These are phyloP conservation scores for Tetrapisispora phaffii DNA, from an alignment of 805 yeast species.

Conservation along the genomic window DNA sequence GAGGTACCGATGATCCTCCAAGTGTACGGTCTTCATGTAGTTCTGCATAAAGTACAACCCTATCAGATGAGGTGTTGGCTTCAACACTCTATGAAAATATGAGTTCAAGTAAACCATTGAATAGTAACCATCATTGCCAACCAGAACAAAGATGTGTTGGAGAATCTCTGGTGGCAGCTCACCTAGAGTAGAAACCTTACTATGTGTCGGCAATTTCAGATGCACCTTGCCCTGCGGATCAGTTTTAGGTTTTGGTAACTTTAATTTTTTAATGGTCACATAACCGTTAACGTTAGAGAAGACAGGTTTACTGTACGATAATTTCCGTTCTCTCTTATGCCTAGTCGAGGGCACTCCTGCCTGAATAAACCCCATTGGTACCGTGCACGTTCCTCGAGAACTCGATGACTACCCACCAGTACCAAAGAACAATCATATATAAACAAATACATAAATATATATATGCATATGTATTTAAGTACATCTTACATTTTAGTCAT, in stretches of 20 bases:
- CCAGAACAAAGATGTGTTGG: constrained; percentile 8
- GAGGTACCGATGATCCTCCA: neutral
- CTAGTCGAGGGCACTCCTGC: constrained; percentile 1
- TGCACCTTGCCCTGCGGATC: too few relatives aligned
- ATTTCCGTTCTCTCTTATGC: neutral
- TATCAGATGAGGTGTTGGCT: constrained; percentile 11
- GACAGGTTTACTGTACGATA: neutral
- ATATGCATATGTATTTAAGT: too few relatives aligned
- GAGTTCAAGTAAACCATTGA: constrained; percentile 7
- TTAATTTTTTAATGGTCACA: neutral
- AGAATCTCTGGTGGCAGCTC: constrained; percentile 12
- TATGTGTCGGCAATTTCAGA: neutral
- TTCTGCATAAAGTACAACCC: constrained; percentile 2
- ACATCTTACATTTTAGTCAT: too few relatives aligned
- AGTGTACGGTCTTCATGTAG: constrained; percentile 3
- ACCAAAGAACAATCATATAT: too few relatives aligned
- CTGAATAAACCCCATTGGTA: neutral
- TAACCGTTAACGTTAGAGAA: neutral
- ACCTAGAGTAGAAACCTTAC: neutral
- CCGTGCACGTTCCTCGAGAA: neutral
- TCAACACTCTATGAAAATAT: constrained; percentile 11
- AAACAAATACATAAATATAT: neutral
- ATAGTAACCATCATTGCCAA: constrained; percentile 3
- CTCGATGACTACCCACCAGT: neutral
- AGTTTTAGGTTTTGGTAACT: too few relatives aligned